Conservation (phyloP, 2,329 filamentous ascomycete species). For the Alternaria ventricosa region DNA sequence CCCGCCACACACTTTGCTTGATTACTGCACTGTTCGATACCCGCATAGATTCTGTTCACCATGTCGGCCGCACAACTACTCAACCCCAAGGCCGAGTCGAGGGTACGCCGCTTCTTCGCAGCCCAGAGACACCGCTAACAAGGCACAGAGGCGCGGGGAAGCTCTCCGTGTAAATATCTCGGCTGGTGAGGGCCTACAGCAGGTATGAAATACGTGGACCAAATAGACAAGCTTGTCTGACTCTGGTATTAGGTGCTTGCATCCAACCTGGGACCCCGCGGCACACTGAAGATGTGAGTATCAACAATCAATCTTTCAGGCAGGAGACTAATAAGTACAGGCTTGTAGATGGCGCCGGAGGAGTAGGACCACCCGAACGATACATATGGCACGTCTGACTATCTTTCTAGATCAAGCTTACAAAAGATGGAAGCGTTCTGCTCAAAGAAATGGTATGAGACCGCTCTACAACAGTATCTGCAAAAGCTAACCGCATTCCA, state of each 20-base stretch:
- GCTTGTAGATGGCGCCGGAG: slow-evolving; percentile 68
- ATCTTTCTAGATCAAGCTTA: slow-evolving; percentile 83
- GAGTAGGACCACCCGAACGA: slow-evolving; percentile 49
- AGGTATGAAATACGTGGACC: slow-evolving; percentile 35
- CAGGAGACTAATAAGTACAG: slow-evolving; percentile 47
- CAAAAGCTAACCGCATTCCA: slow-evolving; percentile 32
- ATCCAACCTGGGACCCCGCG: slow-evolving; percentile 91
- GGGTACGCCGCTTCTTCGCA: slow-evolving; percentile 65
- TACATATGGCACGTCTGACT: slow-evolving; percentile 18
- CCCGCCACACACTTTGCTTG: slow-evolving; percentile 28
- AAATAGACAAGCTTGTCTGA: slow-evolving; percentile 6
- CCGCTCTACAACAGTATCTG: neutral
- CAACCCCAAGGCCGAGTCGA: slow-evolving; percentile 98
- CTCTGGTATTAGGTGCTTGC: slow-evolving; percentile 78
- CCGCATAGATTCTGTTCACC: slow-evolving; percentile 31
- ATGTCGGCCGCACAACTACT: slow-evolving; percentile 99
- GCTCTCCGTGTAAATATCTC: slow-evolving; percentile 96
- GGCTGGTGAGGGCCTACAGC: slow-evolving; percentile 80
- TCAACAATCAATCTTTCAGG: slow-evolving; percentile 52
- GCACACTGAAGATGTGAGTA: slow-evolving; percentile 95
- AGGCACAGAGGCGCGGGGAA: slow-evolving; percentile 85
- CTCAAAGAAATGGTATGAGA: slow-evolving; percentile 67
- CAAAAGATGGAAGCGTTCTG: slow-evolving; percentile 95
- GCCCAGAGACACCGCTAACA: slow-evolving; percentile 51
- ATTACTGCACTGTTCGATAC: slow-evolving; percentile 30